Evolutionary conservation across 2,329 filamentous ascomycete species (phyloP).

Genomic region (Pseudocercospora vitis): DNA sequence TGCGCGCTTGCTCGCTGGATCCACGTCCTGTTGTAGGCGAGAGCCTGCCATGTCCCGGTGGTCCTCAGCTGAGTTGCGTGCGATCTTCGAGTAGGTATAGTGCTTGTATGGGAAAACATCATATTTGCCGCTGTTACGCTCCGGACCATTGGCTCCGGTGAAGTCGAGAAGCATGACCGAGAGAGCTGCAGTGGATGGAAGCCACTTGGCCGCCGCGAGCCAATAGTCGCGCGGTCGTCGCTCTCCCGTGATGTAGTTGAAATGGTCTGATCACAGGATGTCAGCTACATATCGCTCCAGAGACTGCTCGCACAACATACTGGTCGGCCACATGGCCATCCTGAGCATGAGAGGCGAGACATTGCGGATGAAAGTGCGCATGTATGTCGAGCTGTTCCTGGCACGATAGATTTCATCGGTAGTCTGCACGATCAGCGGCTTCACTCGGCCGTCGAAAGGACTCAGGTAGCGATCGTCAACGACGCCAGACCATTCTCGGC

Average conservation of each 20-base stretch:
- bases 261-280: background rate
- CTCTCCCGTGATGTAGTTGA: slow-evolving; percentile 7
- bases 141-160: slow-evolving; percentile 8
- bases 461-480: slow-evolving; percentile 13
- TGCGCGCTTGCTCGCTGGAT: slow-evolving; percentile 4
- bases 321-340: slow-evolving; percentile 11
- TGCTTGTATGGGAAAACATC: slow-evolving; percentile 15
- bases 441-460: slow-evolving; percentile 9
- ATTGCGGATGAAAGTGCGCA: slow-evolving; percentile 13
- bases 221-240: slow-evolving; percentile 7
- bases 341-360: slow-evolving; percentile 11
- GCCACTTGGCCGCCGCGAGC: slow-evolving; percentile 9
- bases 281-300: background rate
- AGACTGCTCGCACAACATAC: background rate
- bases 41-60: background rate
- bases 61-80: slow-evolving; percentile 9
- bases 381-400: slow-evolving; percentile 10
- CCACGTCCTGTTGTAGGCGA: background rate
- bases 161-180: slow-evolving; percentile 14
- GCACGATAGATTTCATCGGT: slow-evolving; percentile 11
- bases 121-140: slow-evolving; percentile 13
- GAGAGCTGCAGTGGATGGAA: slow-evolving; percentile 7
- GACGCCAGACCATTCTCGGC: slow-evolving; percentile 5
- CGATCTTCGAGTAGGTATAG: slow-evolving; percentile 13
- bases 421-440: slow-evolving; percentile 9